These are phyloP conservation scores for Sorghum bicolor DNA, from an alignment of 176 grass and related monocot genomes.

Conservation along the genomic window DNA sequence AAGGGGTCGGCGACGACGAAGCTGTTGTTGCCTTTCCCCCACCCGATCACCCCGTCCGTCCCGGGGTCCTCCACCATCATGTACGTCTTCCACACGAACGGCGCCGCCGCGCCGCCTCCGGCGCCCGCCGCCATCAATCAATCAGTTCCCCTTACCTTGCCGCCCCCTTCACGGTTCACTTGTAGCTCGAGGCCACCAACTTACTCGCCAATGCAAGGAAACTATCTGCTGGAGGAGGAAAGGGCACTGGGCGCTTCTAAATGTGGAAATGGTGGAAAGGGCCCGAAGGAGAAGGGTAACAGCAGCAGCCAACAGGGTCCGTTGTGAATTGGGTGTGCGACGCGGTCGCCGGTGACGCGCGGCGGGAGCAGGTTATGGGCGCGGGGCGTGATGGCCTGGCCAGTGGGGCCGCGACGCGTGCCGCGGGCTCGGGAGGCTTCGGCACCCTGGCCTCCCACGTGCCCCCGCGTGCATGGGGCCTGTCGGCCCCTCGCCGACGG, in stretches of 20 bases:
- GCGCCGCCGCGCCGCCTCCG: constrained; percentile 30
- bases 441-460: constrained; percentile 20
- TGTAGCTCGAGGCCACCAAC: too few species aligned
- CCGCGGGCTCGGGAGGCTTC: constrained; percentile 18
- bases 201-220: background rate
- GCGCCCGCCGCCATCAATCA: background rate
- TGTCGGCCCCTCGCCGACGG: background rate
- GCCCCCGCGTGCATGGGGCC: background rate
- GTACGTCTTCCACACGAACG: constrained; percentile 86
- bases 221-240: background rate
- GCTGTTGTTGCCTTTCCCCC: constrained; percentile 64
- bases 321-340: background rate
- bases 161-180: background rate
- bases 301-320: too few species aligned
- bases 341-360: background rate
- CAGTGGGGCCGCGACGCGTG: constrained; percentile 22
- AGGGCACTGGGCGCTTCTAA: background rate
- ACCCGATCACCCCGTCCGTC: constrained; percentile 61
- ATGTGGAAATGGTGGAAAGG: background rate
- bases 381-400: background rate
- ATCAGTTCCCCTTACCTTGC: background rate
- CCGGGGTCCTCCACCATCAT: constrained; percentile 71
- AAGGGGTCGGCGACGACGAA: constrained; percentile 75
- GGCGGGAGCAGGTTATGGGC: background rate
- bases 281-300: background rate